These are phyloP conservation scores for Trametes meyenii DNA, from an alignment of 768 basidiomycete species.

Conservation along the genomic window DNA sequence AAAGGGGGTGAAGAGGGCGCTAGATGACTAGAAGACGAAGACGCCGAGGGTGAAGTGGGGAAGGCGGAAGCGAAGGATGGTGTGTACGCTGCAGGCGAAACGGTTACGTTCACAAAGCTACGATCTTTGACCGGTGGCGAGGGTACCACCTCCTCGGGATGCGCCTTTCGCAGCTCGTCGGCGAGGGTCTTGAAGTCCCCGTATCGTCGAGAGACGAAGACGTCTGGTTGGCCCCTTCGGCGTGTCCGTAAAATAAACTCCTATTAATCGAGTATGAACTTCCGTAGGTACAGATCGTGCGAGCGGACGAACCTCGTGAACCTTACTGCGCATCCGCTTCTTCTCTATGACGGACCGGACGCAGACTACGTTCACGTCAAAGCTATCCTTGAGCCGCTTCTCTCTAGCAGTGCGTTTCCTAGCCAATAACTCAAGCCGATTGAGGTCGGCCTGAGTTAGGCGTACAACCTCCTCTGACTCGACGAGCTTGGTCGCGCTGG, in stretches of 20 bases:
- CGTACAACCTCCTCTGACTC: constrained; percentile 91
- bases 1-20: constrained; percentile 5
- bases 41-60: constrained; percentile 10
- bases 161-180: constrained; percentile 86
- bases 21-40: constrained; percentile 9
- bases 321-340: constrained; percentile 81
- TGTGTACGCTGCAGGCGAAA: constrained; percentile 33
- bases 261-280: constrained; percentile 40
- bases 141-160: constrained; percentile 80
- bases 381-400: constrained; percentile 53
- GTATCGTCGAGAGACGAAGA: constrained; percentile 90
- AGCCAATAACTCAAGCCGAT: constrained; percentile 73
- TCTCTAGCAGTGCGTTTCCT: constrained; percentile 59
- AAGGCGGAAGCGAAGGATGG: background rate
- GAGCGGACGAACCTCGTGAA: constrained; percentile 74
- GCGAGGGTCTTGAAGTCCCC: constrained; percentile 93
- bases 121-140: constrained; percentile 90
- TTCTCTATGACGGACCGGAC: constrained; percentile 84
- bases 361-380: constrained; percentile 91
- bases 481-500: constrained; percentile 77
- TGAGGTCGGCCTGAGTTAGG: constrained; percentile 82
- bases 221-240: constrained; percentile 68
- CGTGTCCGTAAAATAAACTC: constrained; percentile 95
- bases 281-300: no score
- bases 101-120: constrained; percentile 57